These are phyloP conservation scores for Chloris gayana DNA, from an alignment of 176 grass and related monocot genomes.

Conservation along the genomic window DNA sequence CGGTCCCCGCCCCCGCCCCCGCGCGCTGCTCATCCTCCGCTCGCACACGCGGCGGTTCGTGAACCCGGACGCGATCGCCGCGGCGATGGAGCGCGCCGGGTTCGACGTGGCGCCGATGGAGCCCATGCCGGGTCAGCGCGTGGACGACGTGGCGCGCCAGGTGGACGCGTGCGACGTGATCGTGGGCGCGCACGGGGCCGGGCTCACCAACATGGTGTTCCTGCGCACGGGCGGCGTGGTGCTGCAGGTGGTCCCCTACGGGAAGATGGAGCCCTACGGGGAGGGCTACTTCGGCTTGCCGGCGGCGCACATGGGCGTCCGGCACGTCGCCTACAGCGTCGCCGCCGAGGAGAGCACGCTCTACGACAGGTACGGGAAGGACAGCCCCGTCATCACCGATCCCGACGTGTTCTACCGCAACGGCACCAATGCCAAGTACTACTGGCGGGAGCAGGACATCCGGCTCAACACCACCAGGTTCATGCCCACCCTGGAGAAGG, in stretches of 20 bases:
- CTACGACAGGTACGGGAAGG: conserved; percentile 26
- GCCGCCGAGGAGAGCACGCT: conserved; percentile 48
- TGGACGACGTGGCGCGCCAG: conserved; percentile 4
- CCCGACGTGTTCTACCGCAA: conserved; percentile 24
- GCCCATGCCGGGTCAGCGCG: background rate
- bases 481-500: background rate
- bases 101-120: conserved; percentile 24
- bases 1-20: no score
- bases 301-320: conserved; percentile 34
- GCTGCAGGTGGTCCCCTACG: background rate
- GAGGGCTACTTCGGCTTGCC: conserved; percentile 38
- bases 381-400: conserved; percentile 27
- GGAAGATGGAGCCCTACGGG: conserved; percentile 20
- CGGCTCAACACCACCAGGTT: conserved; percentile 39
- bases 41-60: conserved; percentile 23
- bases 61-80: conserved; percentile 15
- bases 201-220: conserved; percentile 39
- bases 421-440: conserved; percentile 20
- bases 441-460: conserved; percentile 40
- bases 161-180: conserved; percentile 31
- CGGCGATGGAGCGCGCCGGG: conserved; percentile 8
- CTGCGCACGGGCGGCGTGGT: conserved; percentile 24
- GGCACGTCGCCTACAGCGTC: conserved; percentile 33
- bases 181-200: conserved; percentile 30
- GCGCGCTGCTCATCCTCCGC: conserved; percentile 26